Conservation (phyloP, 306 rosid genomes). For the Trifolium pratense region DNA sequence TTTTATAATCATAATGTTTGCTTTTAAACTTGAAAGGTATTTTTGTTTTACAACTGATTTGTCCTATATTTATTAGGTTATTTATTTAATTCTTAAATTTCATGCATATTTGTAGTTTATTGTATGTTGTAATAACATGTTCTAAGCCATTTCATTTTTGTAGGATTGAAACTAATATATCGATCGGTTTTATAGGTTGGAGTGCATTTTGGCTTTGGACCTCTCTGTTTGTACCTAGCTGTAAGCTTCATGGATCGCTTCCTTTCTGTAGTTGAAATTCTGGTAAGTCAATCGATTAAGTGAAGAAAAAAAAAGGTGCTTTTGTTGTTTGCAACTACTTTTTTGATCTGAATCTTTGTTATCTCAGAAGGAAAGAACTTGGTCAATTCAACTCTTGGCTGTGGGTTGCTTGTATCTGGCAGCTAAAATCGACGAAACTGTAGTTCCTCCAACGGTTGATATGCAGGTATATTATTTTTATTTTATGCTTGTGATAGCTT, state of each 20-base stretch:
- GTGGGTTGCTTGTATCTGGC: slow-evolving; percentile 87
- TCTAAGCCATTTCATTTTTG: not conserved
- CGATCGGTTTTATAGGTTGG: slow-evolving; percentile 58
- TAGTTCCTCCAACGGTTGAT: slow-evolving; percentile 69
- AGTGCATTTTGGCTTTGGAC: slow-evolving; percentile 78
- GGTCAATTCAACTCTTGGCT: slow-evolving; percentile 91
- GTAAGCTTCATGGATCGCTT: slow-evolving; percentile 90
- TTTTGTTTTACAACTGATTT: not conserved
- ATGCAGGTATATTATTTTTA: slow-evolving; percentile 63
- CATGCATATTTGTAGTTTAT: not conserved
- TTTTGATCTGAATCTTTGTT: slow-evolving; percentile 38
- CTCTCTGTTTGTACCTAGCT: slow-evolving; percentile 78
- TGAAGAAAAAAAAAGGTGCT: not conserved
- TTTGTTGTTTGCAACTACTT: slow-evolving; percentile 18
- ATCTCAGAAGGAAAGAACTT: slow-evolving; percentile 65
- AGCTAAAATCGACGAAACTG: slow-evolving; percentile 84
- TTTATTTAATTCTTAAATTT: slow-evolving; percentile 21
- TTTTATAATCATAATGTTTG: slow-evolving; percentile 5
- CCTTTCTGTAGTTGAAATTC: slow-evolving; percentile 74
- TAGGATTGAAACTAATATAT: slow-evolving; percentile 19
- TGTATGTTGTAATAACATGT: not conserved
- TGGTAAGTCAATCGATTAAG: slow-evolving; percentile 60
- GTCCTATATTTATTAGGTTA: not conserved
- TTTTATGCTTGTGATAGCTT: not conserved
- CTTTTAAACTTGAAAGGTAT: slow-evolving; percentile 20